A percentile compares a stretch with the other conserved stretches of the same genome.
phyloP scores from a whole-genome alignment of 2,329 filamentous ascomycete species.

The Paracorniculantispora psalliotae region DNA sequence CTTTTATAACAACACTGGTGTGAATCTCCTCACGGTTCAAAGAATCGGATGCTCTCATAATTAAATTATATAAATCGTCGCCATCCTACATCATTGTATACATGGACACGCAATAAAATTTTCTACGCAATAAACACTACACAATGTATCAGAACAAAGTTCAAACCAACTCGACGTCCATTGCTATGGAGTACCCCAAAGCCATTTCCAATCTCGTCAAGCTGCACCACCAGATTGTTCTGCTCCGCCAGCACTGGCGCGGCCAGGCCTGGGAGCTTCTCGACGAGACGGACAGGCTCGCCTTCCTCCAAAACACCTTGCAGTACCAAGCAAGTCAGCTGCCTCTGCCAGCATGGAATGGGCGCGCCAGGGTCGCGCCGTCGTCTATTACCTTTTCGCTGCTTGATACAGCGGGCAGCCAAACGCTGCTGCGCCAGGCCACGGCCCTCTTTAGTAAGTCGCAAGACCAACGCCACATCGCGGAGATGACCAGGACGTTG shows the following conservation, averaged over 20 bases:
- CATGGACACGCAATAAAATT: neutral
- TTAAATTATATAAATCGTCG: too few relatives aligned
- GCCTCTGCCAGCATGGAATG: neutral
- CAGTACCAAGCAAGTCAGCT: neutral
- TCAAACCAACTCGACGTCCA: neutral
- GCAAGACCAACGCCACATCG: neutral
- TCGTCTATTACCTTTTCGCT: neutral
- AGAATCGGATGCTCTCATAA: too few relatives aligned
- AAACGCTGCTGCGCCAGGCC: neutral
- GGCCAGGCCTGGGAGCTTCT: neutral
- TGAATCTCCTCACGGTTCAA: too few relatives aligned
- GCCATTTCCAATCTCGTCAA: neutral
- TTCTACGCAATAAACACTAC: neutral
- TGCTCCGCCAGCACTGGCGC: neutral
- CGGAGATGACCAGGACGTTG: neutral
- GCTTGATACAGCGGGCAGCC: neutral
- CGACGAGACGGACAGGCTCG: neutral
- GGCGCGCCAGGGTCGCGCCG: too few relatives aligned
- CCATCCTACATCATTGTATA: too few relatives aligned
- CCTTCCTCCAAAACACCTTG: neutral
- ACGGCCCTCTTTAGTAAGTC: neutral
- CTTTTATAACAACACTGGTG: neutral
- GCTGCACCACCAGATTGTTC: neutral
- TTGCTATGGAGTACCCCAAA: neutral
- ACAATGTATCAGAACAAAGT: neutral